Base-by-base conservation (phyloP, 2,329 filamentous ascomycete genomes). In the Colletotrichum graminicola region DNA sequence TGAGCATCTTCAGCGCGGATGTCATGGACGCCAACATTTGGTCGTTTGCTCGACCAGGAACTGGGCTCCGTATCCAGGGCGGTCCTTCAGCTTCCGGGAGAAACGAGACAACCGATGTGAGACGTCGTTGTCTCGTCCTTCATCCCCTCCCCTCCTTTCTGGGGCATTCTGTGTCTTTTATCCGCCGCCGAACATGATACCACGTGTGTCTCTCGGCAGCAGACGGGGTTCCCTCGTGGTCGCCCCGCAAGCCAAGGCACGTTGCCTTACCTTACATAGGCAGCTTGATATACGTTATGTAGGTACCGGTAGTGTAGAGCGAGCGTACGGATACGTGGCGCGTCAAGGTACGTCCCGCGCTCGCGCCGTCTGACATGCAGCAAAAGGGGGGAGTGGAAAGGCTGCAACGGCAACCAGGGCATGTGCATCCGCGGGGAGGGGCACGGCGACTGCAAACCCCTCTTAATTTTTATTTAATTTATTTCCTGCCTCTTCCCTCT, bases 191-290 rank as follows among this genome's bases (percentile, higher is more conserved):
- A 55, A 39, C 18, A 7, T 36, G 45, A n/a, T 41, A 64, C 65
- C 65, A 68, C 66, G 65, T 72, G 68, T 63, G 65, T 63, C 39
- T 54, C 47, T 36, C 26, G 45, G 45, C 45, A 21, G 6, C 29
- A 45, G 12, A 34, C 39, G 11, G 2, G 43, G 45, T 36, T 36
- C 34, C 41, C 18, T 45, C 43, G 26, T 29, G 18, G 32, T 41
- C 16, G 26, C 43, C 32, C 67, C 61, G 67, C 47, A 62, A 49
- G 67, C 67, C 55, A 66, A 45, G 11, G 18, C 1, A 41, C 39
- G 1, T 41, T 41, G 5, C 14, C 39, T 41, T 39, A 39, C 12
- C 36, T 39, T 39, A 39, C 12, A 2, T 36, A 36, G n/a, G n/a
- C n/a, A n/a, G 34, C 11, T 36, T 36, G 11, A 8, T 4, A 18